Evolutionary conservation across 2,329 filamentous ascomycete genomes (phyloP).

Genomic region (Exophiala aquamarina): DNA sequence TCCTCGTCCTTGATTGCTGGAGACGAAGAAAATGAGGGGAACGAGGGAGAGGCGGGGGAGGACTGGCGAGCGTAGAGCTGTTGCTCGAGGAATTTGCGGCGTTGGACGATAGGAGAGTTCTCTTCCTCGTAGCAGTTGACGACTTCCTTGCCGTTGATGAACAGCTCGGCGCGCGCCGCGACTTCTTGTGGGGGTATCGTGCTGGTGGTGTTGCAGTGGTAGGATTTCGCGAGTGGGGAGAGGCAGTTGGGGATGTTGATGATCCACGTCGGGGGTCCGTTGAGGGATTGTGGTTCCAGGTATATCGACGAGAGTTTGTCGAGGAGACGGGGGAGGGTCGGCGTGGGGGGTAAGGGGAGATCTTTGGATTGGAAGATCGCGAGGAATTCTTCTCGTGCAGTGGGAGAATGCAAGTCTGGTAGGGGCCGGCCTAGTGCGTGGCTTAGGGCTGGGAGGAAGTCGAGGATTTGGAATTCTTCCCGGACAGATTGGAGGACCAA

Average conservation of each 20-base stretch:
- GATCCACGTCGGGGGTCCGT: constrained; percentile 71
- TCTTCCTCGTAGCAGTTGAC: constrained; percentile 99
- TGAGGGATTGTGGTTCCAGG: constrained; percentile 72
- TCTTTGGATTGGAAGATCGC: constrained; percentile 53
- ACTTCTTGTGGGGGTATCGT: constrained; percentile 51
- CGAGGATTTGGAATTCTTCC: constrained; percentile 61
- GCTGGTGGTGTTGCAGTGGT: constrained; percentile 56
- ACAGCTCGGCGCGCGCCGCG: constrained; percentile 81
- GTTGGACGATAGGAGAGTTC: constrained; percentile 85
- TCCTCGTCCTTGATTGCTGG: constrained; percentile 48
- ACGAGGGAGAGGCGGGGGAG: not conserved
- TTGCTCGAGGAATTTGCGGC: constrained; percentile 73
- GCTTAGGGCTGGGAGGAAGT: constrained; percentile 82
- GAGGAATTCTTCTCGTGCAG: constrained; percentile 61
- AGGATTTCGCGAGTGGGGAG: constrained; percentile 87
- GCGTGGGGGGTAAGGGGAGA: constrained; percentile 51
- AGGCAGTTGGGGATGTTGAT: constrained; percentile 86
- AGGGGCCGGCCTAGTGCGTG: constrained; percentile 63
- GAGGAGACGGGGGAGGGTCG: constrained; percentile 69
- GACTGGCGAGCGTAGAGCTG: constrained; percentile 35
- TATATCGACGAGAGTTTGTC: constrained; percentile 75
- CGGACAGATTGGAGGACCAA: constrained; percentile 44
- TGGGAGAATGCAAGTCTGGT: constrained; percentile 58
- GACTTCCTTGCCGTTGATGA: constrained; percentile 75
- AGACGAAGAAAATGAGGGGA: constrained; percentile 31